Evolutionary conservation across 257 asterid genomes (phyloP).

Genomic region (Salvia rosmarinus): DNA sequence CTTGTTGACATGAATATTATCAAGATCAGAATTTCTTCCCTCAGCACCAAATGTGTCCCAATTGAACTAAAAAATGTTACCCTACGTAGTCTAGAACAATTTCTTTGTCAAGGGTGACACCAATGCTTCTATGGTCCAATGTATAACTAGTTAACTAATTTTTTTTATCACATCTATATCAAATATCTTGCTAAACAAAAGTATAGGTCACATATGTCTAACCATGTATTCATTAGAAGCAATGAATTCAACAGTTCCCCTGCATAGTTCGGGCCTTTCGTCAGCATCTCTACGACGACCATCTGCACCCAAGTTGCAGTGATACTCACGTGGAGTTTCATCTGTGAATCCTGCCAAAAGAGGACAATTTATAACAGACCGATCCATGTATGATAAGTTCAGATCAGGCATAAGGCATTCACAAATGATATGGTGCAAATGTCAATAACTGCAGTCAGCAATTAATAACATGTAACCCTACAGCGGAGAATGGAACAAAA

Average conservation of each 20-base stretch:
- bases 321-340: conserved; percentile 95
- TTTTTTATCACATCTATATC: not conserved
- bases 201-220: conserved; percentile 39
- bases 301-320: conserved; percentile 96
- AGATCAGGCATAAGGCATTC: conserved; percentile 19
- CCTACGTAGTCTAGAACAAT: conserved; percentile 5
- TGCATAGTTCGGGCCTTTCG: conserved; percentile 90
- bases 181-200: conserved; percentile 28
- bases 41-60: conserved; percentile 1
- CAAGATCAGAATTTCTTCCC: conserved; percentile 16
- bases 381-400: conserved; percentile 8
- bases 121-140: conserved; percentile 26
- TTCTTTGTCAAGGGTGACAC: not conserved
- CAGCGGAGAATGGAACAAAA: conserved; percentile 7
- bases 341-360: conserved; percentile 71
- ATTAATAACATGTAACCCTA: conserved; percentile 6
- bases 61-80: conserved; percentile 5
- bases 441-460: conserved; percentile 14
- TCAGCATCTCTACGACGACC: conserved; percentile 98
- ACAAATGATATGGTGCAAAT: conserved; percentile 26
- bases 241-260: conserved; percentile 96
- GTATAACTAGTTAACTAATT: conserved; percentile 7
- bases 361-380: conserved; percentile 11
- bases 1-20: conserved; percentile 32
- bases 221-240: conserved; percentile 91